Percentiles rank a stretch among this genome's conserved stretches.
These are phyloP conservation scores for Panicum virgatum DNA, from an alignment of 202 grass and related monocot genomes.

Conservation along the genomic window DNA sequence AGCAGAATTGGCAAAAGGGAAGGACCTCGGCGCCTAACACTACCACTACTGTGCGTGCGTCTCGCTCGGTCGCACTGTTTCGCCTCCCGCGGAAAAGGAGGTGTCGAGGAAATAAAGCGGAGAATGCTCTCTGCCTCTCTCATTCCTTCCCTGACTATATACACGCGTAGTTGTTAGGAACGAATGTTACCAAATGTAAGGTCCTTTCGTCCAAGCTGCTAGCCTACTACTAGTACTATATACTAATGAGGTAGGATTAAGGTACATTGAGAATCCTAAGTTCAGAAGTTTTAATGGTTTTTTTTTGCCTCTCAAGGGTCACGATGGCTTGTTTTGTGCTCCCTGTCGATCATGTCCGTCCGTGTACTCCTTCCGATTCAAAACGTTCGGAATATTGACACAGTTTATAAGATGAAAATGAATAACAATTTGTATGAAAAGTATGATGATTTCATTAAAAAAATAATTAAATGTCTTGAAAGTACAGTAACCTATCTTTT, in stretches of 20 bases:
- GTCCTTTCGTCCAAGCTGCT: too few species aligned
- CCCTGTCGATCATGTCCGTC: not conserved
- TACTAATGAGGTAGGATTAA: not conserved
- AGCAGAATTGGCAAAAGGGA: not conserved
- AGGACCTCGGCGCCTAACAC: not conserved
- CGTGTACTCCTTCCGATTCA: not conserved
- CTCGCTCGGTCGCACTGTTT: not conserved
- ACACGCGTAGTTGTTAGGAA: too few species aligned
- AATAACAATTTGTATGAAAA: not conserved
- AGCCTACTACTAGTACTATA: too few species aligned
- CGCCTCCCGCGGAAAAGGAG: not conserved
- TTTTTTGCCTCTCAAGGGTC: not conserved
- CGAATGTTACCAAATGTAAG: not conserved
- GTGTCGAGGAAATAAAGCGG: not conserved
- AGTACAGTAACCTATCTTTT: not conserved
- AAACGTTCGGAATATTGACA: too few species aligned
- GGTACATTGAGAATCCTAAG: not conserved
- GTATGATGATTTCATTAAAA: too few species aligned
- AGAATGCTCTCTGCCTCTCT: not conserved
- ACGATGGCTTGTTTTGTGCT: not conserved
- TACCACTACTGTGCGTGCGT: too few species aligned
- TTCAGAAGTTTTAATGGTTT: not conserved
- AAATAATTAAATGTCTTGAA: not conserved
- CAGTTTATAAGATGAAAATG: not conserved
- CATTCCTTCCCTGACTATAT: too few species aligned